Percentiles rank a stretch among this genome's conserved stretches.
Evolutionary conservation across 768 basidiomycete species (phyloP).

Genomic region (Sporobolomyces pararoseus): DNA sequence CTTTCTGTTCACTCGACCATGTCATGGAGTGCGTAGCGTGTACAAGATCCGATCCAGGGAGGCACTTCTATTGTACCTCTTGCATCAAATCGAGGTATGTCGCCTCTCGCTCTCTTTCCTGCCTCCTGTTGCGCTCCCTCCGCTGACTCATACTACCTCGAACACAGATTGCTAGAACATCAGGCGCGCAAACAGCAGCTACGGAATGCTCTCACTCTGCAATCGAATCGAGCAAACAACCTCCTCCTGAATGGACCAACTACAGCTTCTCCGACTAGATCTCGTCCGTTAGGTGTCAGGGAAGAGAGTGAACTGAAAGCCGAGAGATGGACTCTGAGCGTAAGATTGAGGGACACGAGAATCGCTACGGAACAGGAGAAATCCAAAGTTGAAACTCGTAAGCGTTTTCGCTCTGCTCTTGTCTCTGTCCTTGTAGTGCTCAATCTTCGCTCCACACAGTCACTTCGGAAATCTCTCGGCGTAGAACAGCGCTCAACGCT

Average conservation of each 20-base stretch:
- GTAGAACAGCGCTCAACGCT: background rate
- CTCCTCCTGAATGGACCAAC: conserved; percentile 18
- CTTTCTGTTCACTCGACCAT: background rate
- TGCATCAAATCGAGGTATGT: conserved; percentile 28
- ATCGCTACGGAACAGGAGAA: conserved; percentile 12
- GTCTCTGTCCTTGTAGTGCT: too few relatives aligned
- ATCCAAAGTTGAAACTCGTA: background rate
- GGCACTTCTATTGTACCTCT: conserved; percentile 12
- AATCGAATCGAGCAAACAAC: conserved; percentile 8
- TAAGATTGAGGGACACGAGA: conserved; percentile 7
- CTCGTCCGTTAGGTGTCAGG: conserved; percentile 4
- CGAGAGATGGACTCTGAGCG: conserved; percentile 23
- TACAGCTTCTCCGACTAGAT: background rate
- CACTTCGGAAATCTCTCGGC: background rate
- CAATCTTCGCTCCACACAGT: background rate
- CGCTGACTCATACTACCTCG: background rate
- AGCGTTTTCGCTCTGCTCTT: background rate
- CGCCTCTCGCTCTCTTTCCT: background rate
- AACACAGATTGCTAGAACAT: conserved; percentile 25
- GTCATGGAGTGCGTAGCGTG: conserved; percentile 30
- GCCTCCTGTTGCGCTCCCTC: background rate
- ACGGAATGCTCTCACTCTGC: conserved; percentile 23
- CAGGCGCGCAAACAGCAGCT: conserved; percentile 12
- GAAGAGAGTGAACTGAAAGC: conserved; percentile 36
- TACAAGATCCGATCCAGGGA: background rate